These are phyloP conservation scores for Saturnispora zaruensis DNA, from an alignment of 805 yeast genomes.

Conservation along the genomic window DNA sequence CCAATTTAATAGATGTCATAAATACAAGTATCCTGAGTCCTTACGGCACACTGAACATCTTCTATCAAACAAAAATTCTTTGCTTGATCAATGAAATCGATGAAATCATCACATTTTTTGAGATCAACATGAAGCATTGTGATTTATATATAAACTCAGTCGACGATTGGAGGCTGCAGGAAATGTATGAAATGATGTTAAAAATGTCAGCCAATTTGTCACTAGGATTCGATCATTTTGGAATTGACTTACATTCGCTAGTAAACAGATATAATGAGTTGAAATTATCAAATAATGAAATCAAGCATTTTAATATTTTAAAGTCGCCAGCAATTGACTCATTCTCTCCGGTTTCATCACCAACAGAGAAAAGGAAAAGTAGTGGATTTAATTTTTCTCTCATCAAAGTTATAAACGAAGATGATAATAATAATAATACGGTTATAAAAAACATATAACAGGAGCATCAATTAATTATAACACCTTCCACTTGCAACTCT, in stretches of 20 bases:
- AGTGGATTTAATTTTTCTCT: constrained; percentile 27
- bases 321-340: neutral
- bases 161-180: constrained; percentile 8
- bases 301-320: constrained; percentile 6
- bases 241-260: neutral
- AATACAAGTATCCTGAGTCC: neutral
- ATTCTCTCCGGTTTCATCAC: neutral
- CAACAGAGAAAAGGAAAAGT: constrained; percentile 19
- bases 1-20: constrained; percentile 1
- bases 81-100: neutral
- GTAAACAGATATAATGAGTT: constrained; percentile 3
- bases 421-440: neutral
- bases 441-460: neutral
- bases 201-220: neutral
- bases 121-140: neutral
- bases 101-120: constrained; percentile 1
- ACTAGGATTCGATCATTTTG: neutral
- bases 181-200: constrained; percentile 4
- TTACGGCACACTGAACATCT: neutral
- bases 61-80: constrained; percentile 2
- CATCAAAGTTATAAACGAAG: constrained; percentile 16
- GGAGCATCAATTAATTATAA: constrained; percentile 32
- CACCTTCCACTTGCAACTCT: constrained; percentile 40
- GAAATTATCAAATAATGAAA: neutral
- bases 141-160: neutral